phyloP scores from a whole-genome alignment of 2,329 filamentous ascomycete genomes.

The Microcyclospora pomicola region DNA sequence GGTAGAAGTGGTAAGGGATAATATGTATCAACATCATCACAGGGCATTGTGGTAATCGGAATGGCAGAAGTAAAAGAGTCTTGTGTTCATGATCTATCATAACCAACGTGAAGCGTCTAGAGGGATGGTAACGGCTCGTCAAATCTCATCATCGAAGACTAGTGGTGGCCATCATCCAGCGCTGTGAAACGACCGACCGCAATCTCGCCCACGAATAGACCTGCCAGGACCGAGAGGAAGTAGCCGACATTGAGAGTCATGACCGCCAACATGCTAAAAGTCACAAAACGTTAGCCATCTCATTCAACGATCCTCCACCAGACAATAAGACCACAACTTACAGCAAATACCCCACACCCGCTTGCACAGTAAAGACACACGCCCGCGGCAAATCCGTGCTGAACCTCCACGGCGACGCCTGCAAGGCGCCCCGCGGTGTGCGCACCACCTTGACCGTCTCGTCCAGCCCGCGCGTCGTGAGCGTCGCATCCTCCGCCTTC shows the following conservation, averaged over 20 bases:
- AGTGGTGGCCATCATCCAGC: conserved; percentile 29
- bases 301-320: too few species aligned
- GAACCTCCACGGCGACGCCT: conserved; percentile 61
- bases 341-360: conserved; percentile 75
- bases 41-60: too few species aligned
- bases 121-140: neutral
- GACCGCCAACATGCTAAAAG: conserved; percentile 68
- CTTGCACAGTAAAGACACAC: conserved; percentile 53
- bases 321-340: conserved; percentile 38
- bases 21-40: too few species aligned
- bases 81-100: too few species aligned
- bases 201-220: conserved; percentile 75
- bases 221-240: conserved; percentile 64
- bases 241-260: conserved; percentile 85
- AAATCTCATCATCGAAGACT: neutral
- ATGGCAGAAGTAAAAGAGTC: neutral
- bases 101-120: too few species aligned
- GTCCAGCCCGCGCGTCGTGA: conserved; percentile 64
- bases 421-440: conserved; percentile 32
- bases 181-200: conserved; percentile 56
- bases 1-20: too few species aligned
- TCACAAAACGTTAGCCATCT: too few species aligned
- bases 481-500: conserved; percentile 50
- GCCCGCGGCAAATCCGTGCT: conserved; percentile 66
- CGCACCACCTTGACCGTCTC: conserved; percentile 64